Percentiles rank a stretch among this genome's conserved stretches.
Conservation (phyloP, 768 basidiomycete species). For the Zangia roseola region DNA sequence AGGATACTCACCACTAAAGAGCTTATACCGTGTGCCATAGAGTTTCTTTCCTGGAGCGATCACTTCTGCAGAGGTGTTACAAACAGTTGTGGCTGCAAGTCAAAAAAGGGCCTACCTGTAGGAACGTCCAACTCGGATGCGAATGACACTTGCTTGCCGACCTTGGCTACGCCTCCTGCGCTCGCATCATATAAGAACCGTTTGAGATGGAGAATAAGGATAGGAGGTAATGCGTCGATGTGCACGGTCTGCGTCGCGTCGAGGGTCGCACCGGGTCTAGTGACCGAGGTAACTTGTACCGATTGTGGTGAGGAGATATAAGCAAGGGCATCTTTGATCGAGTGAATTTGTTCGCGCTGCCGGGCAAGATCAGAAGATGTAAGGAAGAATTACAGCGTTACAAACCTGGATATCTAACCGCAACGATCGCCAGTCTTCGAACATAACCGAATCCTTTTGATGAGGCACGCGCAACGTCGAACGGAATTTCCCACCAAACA, state of each 20-base stretch:
- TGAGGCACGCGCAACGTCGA: conserved; percentile 79
- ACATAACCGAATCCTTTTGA: conserved; percentile 80
- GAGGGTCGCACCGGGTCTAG: conserved; percentile 54
- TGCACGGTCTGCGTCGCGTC: conserved; percentile 74
- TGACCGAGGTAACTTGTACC: conserved; percentile 65
- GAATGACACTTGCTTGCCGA: conserved; percentile 78
- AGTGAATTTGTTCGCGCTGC: conserved; percentile 70
- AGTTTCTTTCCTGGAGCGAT: conserved; percentile 53
- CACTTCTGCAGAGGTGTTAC: conserved; percentile 42
- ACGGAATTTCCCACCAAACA: conserved; percentile 93
- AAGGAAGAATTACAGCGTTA: neutral
- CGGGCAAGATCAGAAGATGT: neutral
- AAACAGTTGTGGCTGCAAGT: no score
- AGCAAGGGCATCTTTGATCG: conserved; percentile 79
- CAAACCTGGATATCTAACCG: conserved; percentile 85
- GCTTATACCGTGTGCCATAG: conserved; percentile 61
- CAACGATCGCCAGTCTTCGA: conserved; percentile 90
- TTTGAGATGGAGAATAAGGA: conserved; percentile 88
- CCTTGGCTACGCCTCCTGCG: conserved; percentile 79
- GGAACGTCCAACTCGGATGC: conserved; percentile 76
- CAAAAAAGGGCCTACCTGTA: conserved; percentile 41
- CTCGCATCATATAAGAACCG: conserved; percentile 83
- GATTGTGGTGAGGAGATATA: conserved; percentile 77
- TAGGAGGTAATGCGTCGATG: conserved; percentile 79
- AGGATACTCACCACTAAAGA: conserved; percentile 69